Evolutionary conservation across 805 yeast species (phyloP), one percentile per base, ranked within the genome.

Genomic region (Kazachstania kunashirensis): DNA sequence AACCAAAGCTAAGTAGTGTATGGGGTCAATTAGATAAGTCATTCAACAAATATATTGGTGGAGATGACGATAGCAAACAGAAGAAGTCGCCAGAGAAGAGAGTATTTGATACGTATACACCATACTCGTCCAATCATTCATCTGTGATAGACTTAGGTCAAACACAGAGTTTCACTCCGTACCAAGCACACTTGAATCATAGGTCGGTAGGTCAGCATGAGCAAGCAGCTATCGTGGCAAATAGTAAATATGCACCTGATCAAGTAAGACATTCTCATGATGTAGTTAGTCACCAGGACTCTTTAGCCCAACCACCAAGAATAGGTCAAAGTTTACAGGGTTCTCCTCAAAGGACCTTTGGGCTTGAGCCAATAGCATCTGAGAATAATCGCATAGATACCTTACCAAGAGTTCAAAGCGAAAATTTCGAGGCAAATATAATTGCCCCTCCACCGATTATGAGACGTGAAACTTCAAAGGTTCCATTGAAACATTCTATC

Each of bases 1-100:
- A 78, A 49, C 81, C 80, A 17, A 77, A 74, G 46, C 65, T 84
- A 36, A 94, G 86, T 47, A 80, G 75, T 52, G 79, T 85, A 37
- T 84, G 95, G 95, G 89, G 92, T 9, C 88, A 81, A 29, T 59
- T 84, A 31, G 95, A 84, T 55, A 84, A 84, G 53, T 74, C 83
- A 5, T 75, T 81, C 51, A 78, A 73, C 53, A 78, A 77, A 54
- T 77, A 79, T 57, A 86, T 89, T 40, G 79, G 94, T 27, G 96
- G 95, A 1, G 96, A 89, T 33, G 94, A 82, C 24, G 64, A 54
- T 12, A 65, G 66, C 19, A 48, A 62, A 0, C 58, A 61, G 6
- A 47, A 60, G 5, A 63, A 62, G 31, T 53, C 56, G 11, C 49
- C 57, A 5, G 60, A 60, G 18, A 67, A 67, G 26, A 82, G 80